Evolutionary conservation across 768 basidiomycete species (phyloP).

Genomic region (Boletales sp.): DNA sequence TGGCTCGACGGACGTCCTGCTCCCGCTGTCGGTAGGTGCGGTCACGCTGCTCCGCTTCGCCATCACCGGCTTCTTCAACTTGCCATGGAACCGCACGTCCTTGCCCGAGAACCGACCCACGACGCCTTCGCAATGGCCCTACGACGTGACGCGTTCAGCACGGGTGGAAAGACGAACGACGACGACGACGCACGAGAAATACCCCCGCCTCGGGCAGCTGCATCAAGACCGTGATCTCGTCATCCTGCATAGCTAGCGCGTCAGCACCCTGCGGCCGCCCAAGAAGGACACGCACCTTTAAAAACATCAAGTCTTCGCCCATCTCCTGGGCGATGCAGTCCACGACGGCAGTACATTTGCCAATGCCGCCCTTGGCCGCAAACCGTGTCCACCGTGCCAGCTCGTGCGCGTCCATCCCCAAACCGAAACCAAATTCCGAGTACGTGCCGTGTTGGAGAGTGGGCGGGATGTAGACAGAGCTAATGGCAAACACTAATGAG

Average conservation of each 20-base stretch:
- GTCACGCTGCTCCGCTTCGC: constrained; percentile 50
- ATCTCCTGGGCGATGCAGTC: constrained; percentile 74
- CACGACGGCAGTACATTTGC: constrained; percentile 65
- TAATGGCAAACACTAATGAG: too few relatives aligned
- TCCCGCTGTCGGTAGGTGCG: constrained; percentile 2
- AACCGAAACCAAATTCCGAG: neutral
- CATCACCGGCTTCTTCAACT: constrained; percentile 78
- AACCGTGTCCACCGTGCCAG: constrained; percentile 82
- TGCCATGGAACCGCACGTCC: constrained; percentile 66
- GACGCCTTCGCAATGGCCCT: constrained; percentile 89
- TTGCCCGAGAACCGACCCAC: constrained; percentile 67
- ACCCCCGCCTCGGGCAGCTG: constrained; percentile 55
- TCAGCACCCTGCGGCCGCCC: too few relatives aligned
- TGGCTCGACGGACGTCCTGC: constrained; percentile 15
- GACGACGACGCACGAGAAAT: constrained; percentile 54
- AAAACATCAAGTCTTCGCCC: constrained; percentile 79
- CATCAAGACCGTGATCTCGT: constrained; percentile 76
- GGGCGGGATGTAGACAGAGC: neutral
- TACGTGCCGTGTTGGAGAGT: neutral
- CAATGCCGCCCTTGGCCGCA: constrained; percentile 82
- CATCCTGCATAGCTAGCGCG: constrained; percentile 45
- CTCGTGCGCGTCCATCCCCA: constrained; percentile 62
- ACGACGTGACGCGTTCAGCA: neutral
- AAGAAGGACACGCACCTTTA: constrained; percentile 49
- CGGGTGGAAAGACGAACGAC: neutral